Evolutionary conservation across 192 early-diverging fungal species (phyloP), one percentile per base, ranked within the genome.

Genomic region (Backusella tuberculispora): DNA sequence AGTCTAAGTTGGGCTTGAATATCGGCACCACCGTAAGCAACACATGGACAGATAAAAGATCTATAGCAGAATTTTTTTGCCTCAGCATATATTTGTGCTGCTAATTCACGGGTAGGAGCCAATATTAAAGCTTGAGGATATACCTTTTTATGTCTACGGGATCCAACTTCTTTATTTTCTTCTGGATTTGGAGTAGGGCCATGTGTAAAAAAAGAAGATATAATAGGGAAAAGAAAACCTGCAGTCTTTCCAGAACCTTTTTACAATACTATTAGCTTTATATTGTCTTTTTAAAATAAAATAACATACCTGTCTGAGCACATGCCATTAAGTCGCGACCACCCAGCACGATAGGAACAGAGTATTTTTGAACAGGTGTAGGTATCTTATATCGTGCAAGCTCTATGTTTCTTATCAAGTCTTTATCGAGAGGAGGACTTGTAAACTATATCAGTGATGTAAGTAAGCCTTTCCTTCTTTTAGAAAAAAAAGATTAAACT

Each of bases 61-160:
- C 95, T 70, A 98, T 97, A 72, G 88, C 87, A 29, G 92, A 97
- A 41, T 88, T 88, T 47, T 85, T 83, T 90, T 83, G 93, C 95
- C 78, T 98, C 97, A 38, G 89, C 88, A 81, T 98, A 95, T 70
- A 99, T 98, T 82, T 99, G 98, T 3, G 96, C 88, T 4, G 97
- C 96, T 66, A 99, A 85, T 86, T 99, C 98, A 76, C 98, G 92
- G 24, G 98, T 99, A 24, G 98, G 98, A 6, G 97, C 95, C n/a
- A 99, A 83, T 71, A 99, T 95, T 13, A 99, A 87, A 29, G 95
- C 96, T 78, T 97, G 91, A 19, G 98, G 98, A n/a, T 76, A 68
- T 12, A 88, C 85, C 74, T 85, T 88, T 46, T 41, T 73, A 21
- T 69, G 42, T 26, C 47, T 43, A 7, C 81, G 75, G 13, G 42